phyloP scores from a whole-genome alignment of 371 early-diverging fungal species.

The Haplosporangium sp. region DNA sequence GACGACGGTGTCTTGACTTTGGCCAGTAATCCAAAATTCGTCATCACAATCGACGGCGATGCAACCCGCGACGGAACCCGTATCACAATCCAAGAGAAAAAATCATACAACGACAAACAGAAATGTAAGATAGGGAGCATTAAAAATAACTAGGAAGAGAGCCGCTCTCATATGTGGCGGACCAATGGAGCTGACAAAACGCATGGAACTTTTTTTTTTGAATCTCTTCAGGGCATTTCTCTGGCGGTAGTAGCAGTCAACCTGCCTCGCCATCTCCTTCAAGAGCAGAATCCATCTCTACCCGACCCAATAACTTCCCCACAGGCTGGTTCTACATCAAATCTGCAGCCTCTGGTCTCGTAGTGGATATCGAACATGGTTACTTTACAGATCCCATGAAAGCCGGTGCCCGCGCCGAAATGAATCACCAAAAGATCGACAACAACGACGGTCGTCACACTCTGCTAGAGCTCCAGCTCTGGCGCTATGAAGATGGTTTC shows the following conservation, averaged over 20 bases:
- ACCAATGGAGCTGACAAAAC: background rate
- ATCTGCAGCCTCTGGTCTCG: slow-evolving; percentile 57
- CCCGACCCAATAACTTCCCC: slow-evolving; percentile 62
- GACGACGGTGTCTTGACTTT: slow-evolving; percentile 51
- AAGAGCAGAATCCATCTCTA: slow-evolving; percentile 53
- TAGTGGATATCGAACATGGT: slow-evolving; percentile 59
- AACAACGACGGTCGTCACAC: slow-evolving; percentile 54
- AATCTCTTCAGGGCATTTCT: slow-evolving; percentile 31
- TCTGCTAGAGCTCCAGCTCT: slow-evolving; percentile 65
- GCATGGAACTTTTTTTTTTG: background rate
- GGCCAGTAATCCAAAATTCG: slow-evolving; percentile 49
- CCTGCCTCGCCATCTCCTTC: slow-evolving; percentile 44
- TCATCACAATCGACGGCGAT: slow-evolving; percentile 50
- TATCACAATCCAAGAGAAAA: slow-evolving; percentile 52
- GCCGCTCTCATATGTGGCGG: slow-evolving; percentile 2
- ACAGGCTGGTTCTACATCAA: slow-evolving; percentile 72
- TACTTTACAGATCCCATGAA: slow-evolving; percentile 55
- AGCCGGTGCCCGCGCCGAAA: slow-evolving; percentile 55
- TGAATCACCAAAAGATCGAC: slow-evolving; percentile 56
- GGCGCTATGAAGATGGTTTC: slow-evolving; percentile 66
- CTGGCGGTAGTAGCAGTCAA: slow-evolving; percentile 18
- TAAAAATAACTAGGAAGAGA: background rate
- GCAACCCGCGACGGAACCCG: slow-evolving; percentile 50
- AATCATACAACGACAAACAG: slow-evolving; percentile 54
- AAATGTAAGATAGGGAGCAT: slow-evolving; percentile 32